phyloP scores from a whole-genome alignment of 805 yeast species.

The Ogataea allantospora region DNA sequence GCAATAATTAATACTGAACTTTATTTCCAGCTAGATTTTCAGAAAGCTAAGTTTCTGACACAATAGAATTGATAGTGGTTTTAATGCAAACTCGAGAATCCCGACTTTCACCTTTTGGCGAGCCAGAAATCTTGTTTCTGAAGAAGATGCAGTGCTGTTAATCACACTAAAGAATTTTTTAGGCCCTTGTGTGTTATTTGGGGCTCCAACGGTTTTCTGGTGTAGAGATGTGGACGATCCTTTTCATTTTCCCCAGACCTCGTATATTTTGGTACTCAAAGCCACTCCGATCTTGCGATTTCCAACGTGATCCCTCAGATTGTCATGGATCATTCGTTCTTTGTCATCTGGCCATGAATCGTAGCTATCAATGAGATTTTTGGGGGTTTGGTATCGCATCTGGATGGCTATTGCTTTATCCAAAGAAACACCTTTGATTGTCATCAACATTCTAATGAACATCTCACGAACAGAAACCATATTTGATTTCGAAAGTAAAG shows the following conservation, averaged over 20 bases:
- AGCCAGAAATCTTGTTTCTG: background rate
- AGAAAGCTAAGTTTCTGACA: too few species aligned
- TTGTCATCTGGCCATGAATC: slow-evolving; percentile 26
- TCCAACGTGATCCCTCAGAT: slow-evolving; percentile 45
- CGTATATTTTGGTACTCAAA: slow-evolving; percentile 50
- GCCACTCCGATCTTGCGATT: slow-evolving; percentile 51
- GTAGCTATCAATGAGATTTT: slow-evolving; percentile 51
- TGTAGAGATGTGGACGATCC: background rate
- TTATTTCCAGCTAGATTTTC: background rate
- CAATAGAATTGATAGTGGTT: too few species aligned
- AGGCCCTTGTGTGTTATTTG: background rate
- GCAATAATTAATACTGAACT: background rate
- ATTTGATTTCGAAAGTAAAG: slow-evolving; percentile 65
- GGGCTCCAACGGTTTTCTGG: background rate
- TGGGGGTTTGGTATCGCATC: slow-evolving; percentile 67
- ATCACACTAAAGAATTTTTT: slow-evolving; percentile 1
- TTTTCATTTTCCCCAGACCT: slow-evolving; percentile 50
- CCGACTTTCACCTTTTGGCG: too few species aligned
- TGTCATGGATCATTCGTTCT: slow-evolving; percentile 28
- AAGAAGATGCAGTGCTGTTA: background rate
- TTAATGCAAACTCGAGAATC: too few species aligned
- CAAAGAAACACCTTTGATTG: slow-evolving; percentile 74
- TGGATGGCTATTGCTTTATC: slow-evolving; percentile 86
- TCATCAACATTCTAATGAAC: slow-evolving; percentile 73
- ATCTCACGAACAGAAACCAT: slow-evolving; percentile 73